Conservation (phyloP, 2,329 filamentous ascomycete species). For the Botrytis squamosa region DNA sequence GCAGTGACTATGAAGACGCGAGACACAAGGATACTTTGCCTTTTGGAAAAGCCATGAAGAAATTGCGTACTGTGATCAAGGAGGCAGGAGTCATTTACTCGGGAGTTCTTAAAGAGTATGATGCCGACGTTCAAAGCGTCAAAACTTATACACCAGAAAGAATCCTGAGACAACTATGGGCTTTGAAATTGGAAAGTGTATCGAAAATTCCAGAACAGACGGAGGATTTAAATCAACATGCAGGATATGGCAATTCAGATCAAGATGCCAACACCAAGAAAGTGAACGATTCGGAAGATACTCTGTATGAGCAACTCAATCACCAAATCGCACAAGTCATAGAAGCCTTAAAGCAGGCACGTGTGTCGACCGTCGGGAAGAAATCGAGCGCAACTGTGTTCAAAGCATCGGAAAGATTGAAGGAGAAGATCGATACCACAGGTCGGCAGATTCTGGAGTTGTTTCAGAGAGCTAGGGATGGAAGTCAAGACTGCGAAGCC, state of each 20-base stretch:
- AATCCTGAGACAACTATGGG: conserved; percentile 27
- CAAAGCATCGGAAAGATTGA: conserved; percentile 24
- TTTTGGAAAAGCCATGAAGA: conserved; percentile 25
- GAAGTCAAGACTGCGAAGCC: conserved; percentile 27
- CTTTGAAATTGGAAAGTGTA: conserved; percentile 23
- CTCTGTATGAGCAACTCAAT: conserved; percentile 6
- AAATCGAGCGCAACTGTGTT: conserved; percentile 15
- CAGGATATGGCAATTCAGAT: conserved; percentile 2
- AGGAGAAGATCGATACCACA: conserved; percentile 26
- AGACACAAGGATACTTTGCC: background rate
- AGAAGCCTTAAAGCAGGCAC: conserved; percentile 21
- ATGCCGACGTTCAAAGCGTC: conserved; percentile 25
- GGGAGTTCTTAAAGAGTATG: conserved; percentile 26
- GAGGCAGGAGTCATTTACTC: conserved; percentile 31
- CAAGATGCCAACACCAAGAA: conserved; percentile 18
- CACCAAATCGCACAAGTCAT: conserved; percentile 11
- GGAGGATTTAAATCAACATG: conserved; percentile 17
- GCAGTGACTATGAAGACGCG: conserved; percentile 6
- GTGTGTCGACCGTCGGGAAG: conserved; percentile 4
- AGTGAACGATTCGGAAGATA: conserved; percentile 5
- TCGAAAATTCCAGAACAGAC: background rate
- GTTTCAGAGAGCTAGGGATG: conserved; percentile 22
- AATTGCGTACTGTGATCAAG: conserved; percentile 23
- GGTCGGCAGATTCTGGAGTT: conserved; percentile 27
- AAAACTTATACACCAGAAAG: conserved; percentile 25